Evolutionary conservation across 352 stramenopile species (phyloP).

Genomic region (Elongisporangium anandrum): DNA sequence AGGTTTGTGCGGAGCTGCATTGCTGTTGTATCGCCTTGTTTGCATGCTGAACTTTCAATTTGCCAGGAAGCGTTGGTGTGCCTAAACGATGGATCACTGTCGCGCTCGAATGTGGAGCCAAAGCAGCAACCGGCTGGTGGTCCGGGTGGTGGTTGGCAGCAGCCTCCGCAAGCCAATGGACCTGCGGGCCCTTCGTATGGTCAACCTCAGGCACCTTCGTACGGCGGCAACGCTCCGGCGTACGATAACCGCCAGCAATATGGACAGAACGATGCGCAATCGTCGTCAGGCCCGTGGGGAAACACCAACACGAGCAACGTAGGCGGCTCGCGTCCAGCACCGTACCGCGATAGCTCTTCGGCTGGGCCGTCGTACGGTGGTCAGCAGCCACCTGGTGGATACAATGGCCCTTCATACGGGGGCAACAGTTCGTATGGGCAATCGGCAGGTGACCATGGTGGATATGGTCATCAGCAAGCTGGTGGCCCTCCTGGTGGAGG

Average conservation of each 20-base stretch:
- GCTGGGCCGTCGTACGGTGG: conserved; percentile 9
- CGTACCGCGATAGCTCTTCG: background rate
- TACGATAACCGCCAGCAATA: background rate
- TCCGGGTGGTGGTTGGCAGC: background rate
- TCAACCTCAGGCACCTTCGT: background rate
- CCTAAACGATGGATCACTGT: conserved; percentile 66
- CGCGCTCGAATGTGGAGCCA: conserved; percentile 34
- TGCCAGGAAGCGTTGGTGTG: conserved; percentile 68
- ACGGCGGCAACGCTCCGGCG: background rate
- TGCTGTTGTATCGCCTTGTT: conserved; percentile 8
- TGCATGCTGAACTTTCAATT: background rate
- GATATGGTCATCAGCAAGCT: conserved; percentile 9
- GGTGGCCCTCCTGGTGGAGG: conserved; percentile 6
- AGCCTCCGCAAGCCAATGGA: background rate
- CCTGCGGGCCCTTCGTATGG: background rate
- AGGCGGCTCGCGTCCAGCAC: background rate
- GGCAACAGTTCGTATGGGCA: conserved; percentile 8
- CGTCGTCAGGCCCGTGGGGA: background rate
- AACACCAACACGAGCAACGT: background rate
- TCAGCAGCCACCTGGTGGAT: conserved; percentile 11
- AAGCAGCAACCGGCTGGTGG: conserved; percentile 22
- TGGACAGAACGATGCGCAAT: background rate
- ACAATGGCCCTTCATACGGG: conserved; percentile 13
- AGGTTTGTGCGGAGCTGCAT: conserved; percentile 25
- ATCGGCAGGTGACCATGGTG: conserved; percentile 2